These are phyloP conservation scores for Chaetomiaceae sp. DNA, from an alignment of 2,329 filamentous ascomycete genomes.

Conservation along the genomic window DNA sequence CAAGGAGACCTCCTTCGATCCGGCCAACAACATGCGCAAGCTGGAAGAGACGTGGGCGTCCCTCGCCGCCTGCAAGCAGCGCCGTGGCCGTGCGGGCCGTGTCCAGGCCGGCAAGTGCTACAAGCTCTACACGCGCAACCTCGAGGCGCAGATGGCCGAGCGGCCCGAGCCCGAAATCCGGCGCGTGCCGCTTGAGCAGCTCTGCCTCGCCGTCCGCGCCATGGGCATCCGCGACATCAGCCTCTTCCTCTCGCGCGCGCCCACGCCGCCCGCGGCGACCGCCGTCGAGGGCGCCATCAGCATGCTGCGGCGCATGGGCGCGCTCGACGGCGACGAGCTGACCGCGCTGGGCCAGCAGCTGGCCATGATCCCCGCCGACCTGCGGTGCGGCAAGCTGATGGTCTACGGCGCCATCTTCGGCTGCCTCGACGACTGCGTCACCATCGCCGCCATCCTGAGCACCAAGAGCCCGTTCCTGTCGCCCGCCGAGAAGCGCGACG, in stretches of 20 bases:
- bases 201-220: constrained; percentile 88
- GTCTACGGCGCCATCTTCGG: constrained; percentile 92
- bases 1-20: constrained; percentile 93
- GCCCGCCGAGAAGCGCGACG: constrained; percentile 74
- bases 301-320: constrained; percentile 78
- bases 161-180: constrained; percentile 91
- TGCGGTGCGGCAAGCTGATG: constrained; percentile 90
- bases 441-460: constrained; percentile 88
- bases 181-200: constrained; percentile 85
- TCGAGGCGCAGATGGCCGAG: constrained; percentile 80
- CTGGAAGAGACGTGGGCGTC: constrained; percentile 95
- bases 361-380: constrained; percentile 89
- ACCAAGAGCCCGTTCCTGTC: constrained; percentile 81
- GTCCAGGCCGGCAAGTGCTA: constrained; percentile 89
- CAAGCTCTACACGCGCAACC: constrained; percentile 84
- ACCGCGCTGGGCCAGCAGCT: constrained; percentile 89
- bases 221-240: constrained; percentile 86
- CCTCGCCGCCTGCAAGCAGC: constrained; percentile 86
- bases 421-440: constrained; percentile 81
- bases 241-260: constrained; percentile 73
- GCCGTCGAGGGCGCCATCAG: constrained; percentile 82
- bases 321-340: constrained; percentile 76
- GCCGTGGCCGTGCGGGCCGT: constrained; percentile 86
- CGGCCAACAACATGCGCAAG: constrained; percentile 86
- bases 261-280: constrained; percentile 78